These are phyloP conservation scores for Ceratobasidium sp. DNA, from an alignment of 1,284 basidiomycete genomes.

Conservation along the genomic window DNA sequence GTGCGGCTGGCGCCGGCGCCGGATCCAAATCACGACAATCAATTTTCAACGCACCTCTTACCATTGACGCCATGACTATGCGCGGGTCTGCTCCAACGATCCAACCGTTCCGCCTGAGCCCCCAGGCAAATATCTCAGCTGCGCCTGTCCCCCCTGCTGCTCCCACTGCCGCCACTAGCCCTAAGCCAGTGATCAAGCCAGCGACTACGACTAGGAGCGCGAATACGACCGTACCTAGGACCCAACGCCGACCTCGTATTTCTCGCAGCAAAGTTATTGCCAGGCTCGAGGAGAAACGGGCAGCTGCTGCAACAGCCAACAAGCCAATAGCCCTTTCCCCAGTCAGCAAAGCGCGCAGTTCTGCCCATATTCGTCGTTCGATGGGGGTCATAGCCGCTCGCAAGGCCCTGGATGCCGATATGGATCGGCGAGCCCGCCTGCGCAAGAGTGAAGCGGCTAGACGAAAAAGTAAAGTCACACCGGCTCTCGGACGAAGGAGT, in stretches of 20 bases:
- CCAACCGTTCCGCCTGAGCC: slow-evolving; percentile 40
- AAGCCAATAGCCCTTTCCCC: slow-evolving; percentile 21
- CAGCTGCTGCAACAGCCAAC: slow-evolving; percentile 53
- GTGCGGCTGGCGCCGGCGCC: not conserved
- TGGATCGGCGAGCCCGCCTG: slow-evolving; percentile 21
- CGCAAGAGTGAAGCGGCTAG: slow-evolving; percentile 43
- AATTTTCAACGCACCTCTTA: slow-evolving; percentile 26
- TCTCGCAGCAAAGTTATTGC: slow-evolving; percentile 82
- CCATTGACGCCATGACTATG: slow-evolving; percentile 42
- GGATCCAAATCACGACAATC: slow-evolving; percentile 1
- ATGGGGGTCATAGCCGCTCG: slow-evolving; percentile 24
- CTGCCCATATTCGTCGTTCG: slow-evolving; percentile 30
- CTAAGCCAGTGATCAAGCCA: not conserved
- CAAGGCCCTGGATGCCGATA: slow-evolving; percentile 37
- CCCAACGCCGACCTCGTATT: slow-evolving; percentile 73
- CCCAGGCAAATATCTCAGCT: not conserved
- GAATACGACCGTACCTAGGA: slow-evolving; percentile 40
- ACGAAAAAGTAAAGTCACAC: slow-evolving; percentile 18
- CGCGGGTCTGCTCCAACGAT: slow-evolving; percentile 39
- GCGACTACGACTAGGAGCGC: not conserved
- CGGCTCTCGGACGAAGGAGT: slow-evolving; percentile 19
- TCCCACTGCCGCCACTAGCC: not conserved
- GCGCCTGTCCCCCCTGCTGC: not conserved
- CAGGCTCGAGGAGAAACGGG: slow-evolving; percentile 74
- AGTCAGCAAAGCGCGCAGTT: slow-evolving; percentile 38